Evolutionary conservation across 2,329 filamentous ascomycete species (phyloP).

Genomic region (Hysterium pulicare): DNA sequence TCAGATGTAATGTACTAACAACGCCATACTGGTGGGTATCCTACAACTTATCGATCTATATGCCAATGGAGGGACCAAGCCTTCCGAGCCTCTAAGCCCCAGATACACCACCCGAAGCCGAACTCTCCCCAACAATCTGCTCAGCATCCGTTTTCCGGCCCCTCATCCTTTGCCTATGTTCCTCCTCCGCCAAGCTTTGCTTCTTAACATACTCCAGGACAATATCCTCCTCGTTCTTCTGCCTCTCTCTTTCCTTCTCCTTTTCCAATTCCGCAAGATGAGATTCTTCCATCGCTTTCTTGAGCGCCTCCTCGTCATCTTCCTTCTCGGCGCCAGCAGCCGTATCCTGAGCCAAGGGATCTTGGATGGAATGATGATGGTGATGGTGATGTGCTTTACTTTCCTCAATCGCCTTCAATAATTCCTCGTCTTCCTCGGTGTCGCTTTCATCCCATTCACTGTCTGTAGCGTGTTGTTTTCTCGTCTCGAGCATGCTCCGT

Average conservation of each 20-base stretch:
- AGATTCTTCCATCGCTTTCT: constrained; percentile 26
- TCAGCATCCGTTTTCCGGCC: constrained; percentile 6
- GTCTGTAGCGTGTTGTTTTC: constrained; percentile 13
- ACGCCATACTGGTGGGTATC: too few species aligned
- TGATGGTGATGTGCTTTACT: constrained; percentile 29
- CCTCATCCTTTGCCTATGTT: constrained; percentile 16
- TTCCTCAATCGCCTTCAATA: constrained; percentile 34
- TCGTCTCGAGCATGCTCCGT: constrained; percentile 44
- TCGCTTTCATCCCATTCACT: constrained; percentile 17
- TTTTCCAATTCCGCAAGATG: constrained; percentile 22
- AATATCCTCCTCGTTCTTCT: constrained; percentile 65
- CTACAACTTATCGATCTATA: too few species aligned
- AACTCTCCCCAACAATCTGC: constrained; percentile 15
- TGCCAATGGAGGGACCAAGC: too few species aligned
- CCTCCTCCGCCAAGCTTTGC: constrained; percentile 66
- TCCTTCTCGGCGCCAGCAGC: constrained; percentile 9
- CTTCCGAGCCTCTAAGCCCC: too few species aligned
- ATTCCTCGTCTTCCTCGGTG: constrained; percentile 35
- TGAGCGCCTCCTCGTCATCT: constrained; percentile 16
- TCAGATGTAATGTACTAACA: too few species aligned
- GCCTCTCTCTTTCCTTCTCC: constrained; percentile 40
- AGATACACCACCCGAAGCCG: constrained; percentile 2
- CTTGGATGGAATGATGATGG: too few species aligned
- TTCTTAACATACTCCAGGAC: constrained; percentile 74
- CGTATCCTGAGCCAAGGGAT: constrained; percentile 24